Conservation (phyloP, 192 early-diverging fungal genomes). For the Coemansia sp. region DNA sequence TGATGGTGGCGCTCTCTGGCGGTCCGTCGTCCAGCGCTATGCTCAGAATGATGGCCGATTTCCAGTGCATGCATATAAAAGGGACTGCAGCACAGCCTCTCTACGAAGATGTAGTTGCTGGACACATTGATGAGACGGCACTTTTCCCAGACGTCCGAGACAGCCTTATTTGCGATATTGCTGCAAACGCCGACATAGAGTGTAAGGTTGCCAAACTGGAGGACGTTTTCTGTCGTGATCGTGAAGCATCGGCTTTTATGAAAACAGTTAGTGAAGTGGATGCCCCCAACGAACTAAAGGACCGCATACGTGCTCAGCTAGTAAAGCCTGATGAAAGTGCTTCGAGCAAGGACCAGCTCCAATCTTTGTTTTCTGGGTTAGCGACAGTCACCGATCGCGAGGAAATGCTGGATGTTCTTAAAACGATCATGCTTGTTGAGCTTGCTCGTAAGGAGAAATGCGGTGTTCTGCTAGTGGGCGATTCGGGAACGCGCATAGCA, state of each 20-base stretch:
- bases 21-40: slow-evolving; percentile 78
- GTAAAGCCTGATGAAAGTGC: not conserved
- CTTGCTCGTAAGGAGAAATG: slow-evolving; percentile 58
- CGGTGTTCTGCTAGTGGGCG: slow-evolving; percentile 66
- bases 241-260: slow-evolving; percentile 11
- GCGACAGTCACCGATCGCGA: slow-evolving; percentile 68
- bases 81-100: slow-evolving; percentile 60
- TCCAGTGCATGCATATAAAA: slow-evolving; percentile 54
- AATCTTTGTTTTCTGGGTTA: slow-evolving; percentile 56
- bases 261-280: slow-evolving; percentile 17
- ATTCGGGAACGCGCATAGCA: slow-evolving; percentile 78
- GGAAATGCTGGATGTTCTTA: slow-evolving; percentile 67
- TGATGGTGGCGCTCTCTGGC: slow-evolving; percentile 83
- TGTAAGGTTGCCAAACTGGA: slow-evolving; percentile 61
- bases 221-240: slow-evolving; percentile 57
- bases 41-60: slow-evolving; percentile 64
- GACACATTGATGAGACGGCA: slow-evolving; percentile 76
- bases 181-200: slow-evolving; percentile 36
- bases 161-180: slow-evolving; percentile 43
- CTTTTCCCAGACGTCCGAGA: slow-evolving; percentile 52
- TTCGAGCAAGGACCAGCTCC: slow-evolving; percentile 46
- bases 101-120: slow-evolving; percentile 65
- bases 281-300: slow-evolving; percentile 11
- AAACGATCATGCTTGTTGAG: slow-evolving; percentile 57
- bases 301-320: slow-evolving; percentile 25